Percentiles rank a stretch among this genome's conserved stretches.
phyloP scores from a whole-genome alignment of 2,329 filamentous ascomycete genomes.

The Coleophoma eucalyptorum region DNA sequence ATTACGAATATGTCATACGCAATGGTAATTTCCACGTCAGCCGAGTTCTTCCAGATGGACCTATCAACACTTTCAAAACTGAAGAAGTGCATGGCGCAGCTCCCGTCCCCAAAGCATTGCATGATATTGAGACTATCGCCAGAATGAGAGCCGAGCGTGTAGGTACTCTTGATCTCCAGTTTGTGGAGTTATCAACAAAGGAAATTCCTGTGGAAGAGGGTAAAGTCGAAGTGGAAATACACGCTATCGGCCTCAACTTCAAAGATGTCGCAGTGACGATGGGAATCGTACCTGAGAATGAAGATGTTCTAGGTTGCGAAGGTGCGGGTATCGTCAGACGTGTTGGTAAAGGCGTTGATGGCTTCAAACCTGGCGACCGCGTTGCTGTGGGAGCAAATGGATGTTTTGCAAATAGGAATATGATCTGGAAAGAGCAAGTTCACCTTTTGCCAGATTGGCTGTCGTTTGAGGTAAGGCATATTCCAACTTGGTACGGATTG shows the following conservation, averaged over 20 bases:
- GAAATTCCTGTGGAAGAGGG: neutral
- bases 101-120: constrained; percentile 1
- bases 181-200: neutral
- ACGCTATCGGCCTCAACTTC: neutral
- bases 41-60: constrained; percentile 19
- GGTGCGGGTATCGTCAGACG: neutral
- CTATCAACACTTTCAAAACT: constrained; percentile 13
- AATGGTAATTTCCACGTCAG: constrained; percentile 18
- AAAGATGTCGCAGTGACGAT: neutral
- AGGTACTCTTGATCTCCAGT: neutral
- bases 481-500: neutral
- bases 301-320: neutral
- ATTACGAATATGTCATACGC: constrained; percentile 24
- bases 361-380: constrained; percentile 16
- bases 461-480: constrained; percentile 20
- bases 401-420: constrained; percentile 7
- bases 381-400: constrained; percentile 6
- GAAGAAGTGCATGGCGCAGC: neutral
- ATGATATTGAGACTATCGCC: neutral
- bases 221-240: neutral
- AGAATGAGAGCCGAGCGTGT: constrained; percentile 1
- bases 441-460: constrained; percentile 32
- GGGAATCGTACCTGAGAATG: neutral
- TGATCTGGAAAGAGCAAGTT: neutral
- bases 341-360: neutral